Conservation (phyloP, 2,329 filamentous ascomycete species). For the Fusarium keratoplasticum region DNA sequence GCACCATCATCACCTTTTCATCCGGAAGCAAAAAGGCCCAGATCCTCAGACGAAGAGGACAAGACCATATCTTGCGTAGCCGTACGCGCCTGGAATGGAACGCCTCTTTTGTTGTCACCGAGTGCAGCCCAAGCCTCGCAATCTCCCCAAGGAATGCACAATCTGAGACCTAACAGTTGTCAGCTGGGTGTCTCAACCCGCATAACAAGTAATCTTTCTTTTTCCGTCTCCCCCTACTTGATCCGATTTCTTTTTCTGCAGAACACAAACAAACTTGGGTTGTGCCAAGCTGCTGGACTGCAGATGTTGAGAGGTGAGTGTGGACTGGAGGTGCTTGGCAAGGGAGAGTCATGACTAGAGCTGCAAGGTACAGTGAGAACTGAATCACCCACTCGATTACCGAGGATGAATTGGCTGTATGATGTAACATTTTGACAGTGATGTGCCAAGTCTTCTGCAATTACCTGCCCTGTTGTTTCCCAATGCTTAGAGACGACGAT, state of each 20-base stretch:
- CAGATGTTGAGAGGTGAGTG: neutral
- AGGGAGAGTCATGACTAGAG: neutral
- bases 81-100: slow-evolving; percentile 16
- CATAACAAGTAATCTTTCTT: neutral
- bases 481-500: neutral
- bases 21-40: slow-evolving; percentile 12
- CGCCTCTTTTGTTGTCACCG: neutral
- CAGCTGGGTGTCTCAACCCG: neutral
- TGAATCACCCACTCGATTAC: neutral
- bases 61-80: neutral
- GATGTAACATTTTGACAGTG: neutral
- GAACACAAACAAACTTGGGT: neutral
- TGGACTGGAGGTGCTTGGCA: neutral
- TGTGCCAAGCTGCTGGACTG: neutral
- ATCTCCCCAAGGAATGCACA: slow-evolving; percentile 32
- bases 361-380: neutral
- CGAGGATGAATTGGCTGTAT: neutral
- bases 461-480: neutral
- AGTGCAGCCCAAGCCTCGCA: slow-evolving; percentile 7
- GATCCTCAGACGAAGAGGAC: neutral
- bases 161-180: slow-evolving; percentile 16
- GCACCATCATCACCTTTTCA: neutral
- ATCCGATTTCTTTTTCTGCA: neutral
- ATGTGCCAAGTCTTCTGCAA: neutral
- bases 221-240: neutral